These are phyloP conservation scores for Acarospora socialis DNA, from an alignment of 2,329 filamentous ascomycete species.

Conservation along the genomic window DNA sequence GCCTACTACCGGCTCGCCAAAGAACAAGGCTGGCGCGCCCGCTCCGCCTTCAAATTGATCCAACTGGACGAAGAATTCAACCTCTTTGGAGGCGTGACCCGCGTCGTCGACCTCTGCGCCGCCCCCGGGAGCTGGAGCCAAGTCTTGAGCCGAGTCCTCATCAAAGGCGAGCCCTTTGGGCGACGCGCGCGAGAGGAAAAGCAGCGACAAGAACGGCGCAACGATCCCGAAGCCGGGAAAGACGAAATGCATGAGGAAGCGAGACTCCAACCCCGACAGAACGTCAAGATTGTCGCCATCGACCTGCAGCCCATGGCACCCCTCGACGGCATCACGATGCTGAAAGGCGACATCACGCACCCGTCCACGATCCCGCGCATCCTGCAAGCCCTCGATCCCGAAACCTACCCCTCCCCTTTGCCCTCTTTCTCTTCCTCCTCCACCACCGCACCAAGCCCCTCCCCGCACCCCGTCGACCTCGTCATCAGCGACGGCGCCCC, in stretches of 20 bases:
- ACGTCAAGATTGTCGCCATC: conserved; percentile 89
- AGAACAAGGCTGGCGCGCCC: conserved; percentile 94
- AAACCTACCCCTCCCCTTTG: conserved; percentile 37
- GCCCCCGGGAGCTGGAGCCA: conserved; percentile 96
- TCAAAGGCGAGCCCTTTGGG: conserved; percentile 85
- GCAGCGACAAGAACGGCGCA: conserved; percentile 45
- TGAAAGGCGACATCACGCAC: conserved; percentile 94
- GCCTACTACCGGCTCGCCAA: conserved; percentile 96
- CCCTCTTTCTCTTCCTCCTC: conserved; percentile 26
- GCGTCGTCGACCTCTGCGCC: conserved; percentile 91
- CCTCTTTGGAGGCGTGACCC: conserved; percentile 74
- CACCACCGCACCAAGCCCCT: conserved; percentile 30
- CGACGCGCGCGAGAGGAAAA: conserved; percentile 76
- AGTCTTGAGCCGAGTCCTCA: conserved; percentile 81
- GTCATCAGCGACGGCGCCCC: conserved; percentile 92
- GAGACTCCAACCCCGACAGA: conserved; percentile 39
- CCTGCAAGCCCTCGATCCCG: conserved; percentile 67
- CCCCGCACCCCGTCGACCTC: conserved; percentile 71
- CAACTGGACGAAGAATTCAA: conserved; percentile 96
- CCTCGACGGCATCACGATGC: conserved; percentile 77
- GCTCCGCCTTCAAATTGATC: conserved; percentile 91
- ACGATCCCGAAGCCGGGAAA: conserved; percentile 9
- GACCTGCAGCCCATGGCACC: conserved; percentile 94
- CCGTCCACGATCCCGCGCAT: conserved; percentile 86
- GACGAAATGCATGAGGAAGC: conserved; percentile 19